phyloP scores from a whole-genome alignment of 495 filamentous ascomycete genomes.

The Podospora tetraspora region DNA sequence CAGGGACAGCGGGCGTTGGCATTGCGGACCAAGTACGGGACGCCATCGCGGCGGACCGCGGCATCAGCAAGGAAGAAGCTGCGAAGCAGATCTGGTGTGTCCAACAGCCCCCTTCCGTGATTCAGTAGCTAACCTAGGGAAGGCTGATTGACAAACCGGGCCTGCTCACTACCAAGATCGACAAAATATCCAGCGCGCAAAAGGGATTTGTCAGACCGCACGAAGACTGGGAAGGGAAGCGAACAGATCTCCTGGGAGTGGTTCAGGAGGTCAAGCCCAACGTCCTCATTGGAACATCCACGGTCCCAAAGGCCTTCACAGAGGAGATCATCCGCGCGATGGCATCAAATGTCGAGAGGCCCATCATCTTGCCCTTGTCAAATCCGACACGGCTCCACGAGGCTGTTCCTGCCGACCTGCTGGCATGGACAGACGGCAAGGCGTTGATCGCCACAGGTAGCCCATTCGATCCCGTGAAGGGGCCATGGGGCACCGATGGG shows the following conservation, averaged over 20 bases:
- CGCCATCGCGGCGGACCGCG: slow-evolving; percentile 63
- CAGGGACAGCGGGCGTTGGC: slow-evolving; percentile 81
- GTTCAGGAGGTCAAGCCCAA: slow-evolving; percentile 72
- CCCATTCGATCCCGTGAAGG: slow-evolving; percentile 73
- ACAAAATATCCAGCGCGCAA: slow-evolving; percentile 58
- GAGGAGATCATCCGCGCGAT: slow-evolving; percentile 69
- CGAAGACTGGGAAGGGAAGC: slow-evolving; percentile 55
- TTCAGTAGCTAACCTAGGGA: neutral
- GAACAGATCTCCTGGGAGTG: slow-evolving; percentile 57
- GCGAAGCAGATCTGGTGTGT: slow-evolving; percentile 73
- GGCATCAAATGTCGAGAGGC: slow-evolving; percentile 69
- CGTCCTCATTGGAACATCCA: slow-evolving; percentile 79
- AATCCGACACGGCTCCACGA: slow-evolving; percentile 86
- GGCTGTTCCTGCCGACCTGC: slow-evolving; percentile 71
- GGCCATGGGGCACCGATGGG: slow-evolving; percentile 51
- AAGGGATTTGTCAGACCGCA: slow-evolving; percentile 59
- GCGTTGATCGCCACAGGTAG: slow-evolving; percentile 81
- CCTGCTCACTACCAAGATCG: slow-evolving; percentile 56
- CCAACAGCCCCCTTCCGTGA: neutral
- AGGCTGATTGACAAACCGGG: slow-evolving; percentile 86
- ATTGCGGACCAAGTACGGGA: slow-evolving; percentile 83
- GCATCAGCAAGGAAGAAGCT: slow-evolving; percentile 67
- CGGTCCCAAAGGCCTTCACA: slow-evolving; percentile 72
- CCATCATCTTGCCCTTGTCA: slow-evolving; percentile 78
- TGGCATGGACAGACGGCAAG: slow-evolving; percentile 70